Evolutionary conservation across 495 filamentous ascomycete genomes (phyloP), one percentile per base, ranked within the genome.

Genomic region (Lepraria neglecta): DNA sequence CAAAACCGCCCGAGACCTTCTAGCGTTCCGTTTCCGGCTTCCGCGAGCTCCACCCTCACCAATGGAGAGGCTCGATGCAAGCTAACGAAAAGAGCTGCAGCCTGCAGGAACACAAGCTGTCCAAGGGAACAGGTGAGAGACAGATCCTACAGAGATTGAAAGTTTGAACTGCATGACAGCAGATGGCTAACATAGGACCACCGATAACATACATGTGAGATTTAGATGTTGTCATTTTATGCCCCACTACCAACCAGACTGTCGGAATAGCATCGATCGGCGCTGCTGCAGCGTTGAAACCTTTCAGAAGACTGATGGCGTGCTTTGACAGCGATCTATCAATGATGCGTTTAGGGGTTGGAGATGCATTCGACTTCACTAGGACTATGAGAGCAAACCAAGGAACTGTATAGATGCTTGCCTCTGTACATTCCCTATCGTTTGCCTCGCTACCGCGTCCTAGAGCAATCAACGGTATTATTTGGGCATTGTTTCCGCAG

Each of bases 31-130:
- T 52, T 61, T 61, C 59, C 59, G 59, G 51, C 43, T 64, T 59
- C 61, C 61, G 61, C 50, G 33, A 35, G 30, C 56, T 64, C 47
- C 61, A 64, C 31, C 61, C 61, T 64, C 56, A 40, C 61, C 61
- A 64, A 64, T 64, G 2, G 46, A 51, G 31, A 35, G 30, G 38
- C 46, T 52, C 46, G 21, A 21, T 59, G 21, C 30, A 42, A 10
- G 14, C 54, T 40, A 17, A 46, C 50, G 44, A 19, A 15, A 44
- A 60, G 47, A 42, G 33, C 47, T 51, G 46, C 33, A 17, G 15
- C 30, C 14, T 53, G 27, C 53, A 33, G 48, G 48, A 31, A 52
- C 53, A 50, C 28, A 30, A 60, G 19, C 19, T n/a, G 27, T 55
- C 51, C 51, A 14, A 24, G 27, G 30, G 33, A 38, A 27, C 17